Evolutionary conservation across 768 basidiomycete species (phyloP), one percentile per base, ranked within the genome.

Genomic region (Nidularia pulvinata): DNA sequence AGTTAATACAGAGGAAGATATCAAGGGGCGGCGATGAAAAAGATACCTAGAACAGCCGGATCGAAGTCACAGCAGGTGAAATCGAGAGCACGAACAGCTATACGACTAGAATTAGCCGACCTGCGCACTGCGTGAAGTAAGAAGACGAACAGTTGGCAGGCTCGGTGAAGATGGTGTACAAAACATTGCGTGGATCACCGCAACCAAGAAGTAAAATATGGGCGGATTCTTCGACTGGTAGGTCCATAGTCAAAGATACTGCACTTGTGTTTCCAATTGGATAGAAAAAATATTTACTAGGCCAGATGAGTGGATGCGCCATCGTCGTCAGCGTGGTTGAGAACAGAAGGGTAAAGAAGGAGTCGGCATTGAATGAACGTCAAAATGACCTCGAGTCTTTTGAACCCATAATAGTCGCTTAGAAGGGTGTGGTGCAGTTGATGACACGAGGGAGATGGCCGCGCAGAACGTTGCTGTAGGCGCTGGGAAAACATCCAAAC

Each of bases 191-290:
- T 9, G 79, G 77, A 58, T 86, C 85, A 13, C 83, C 83, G 57
- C 83, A 85, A 22, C 77, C 83, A 32, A 84, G 67, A 14, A 83
- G 72, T 3, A 86, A 68, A 25, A 84, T 61, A n/a, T 74, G 63
- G 5, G 79, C 81, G n/a, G 64, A 50, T 49, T 73, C 62, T 55
- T 82, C 81, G 0, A 77, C 75, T 53, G 79, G 64, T 5, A 86
- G 61, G 39, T 76, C 69, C 50, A 77, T 67, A 3, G 79, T 78
- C 11, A 86, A 65, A 45, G 69, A 77, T 4, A 79, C 65, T 4
- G 85, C 77, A 4, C 82, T 71, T 0, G 84, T 85, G 59, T 85
- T 85, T 34, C 85, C 84, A 11, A 83, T 67, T 2, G 83, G 77
- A 62, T 85, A 85, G 67, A 83, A 86, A 54, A 74, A 80, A 2